These are phyloP conservation scores for cucumber (Cucumis sativus) DNA, from an alignment of 306 rosid genomes.

Conservation along the genomic window DNA sequence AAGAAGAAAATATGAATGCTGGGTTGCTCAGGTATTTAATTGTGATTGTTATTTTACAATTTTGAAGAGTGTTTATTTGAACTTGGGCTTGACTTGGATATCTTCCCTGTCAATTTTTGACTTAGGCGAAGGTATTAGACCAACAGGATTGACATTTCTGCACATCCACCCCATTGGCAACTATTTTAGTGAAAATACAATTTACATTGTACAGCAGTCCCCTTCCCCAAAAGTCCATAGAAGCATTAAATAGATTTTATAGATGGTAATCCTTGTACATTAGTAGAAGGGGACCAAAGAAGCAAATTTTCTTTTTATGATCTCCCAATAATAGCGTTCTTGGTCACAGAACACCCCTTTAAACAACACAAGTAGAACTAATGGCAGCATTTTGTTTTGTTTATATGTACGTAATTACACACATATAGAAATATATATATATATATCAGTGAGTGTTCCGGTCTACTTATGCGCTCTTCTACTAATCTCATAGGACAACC, in stretches of 20 bases:
- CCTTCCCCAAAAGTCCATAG: background rate
- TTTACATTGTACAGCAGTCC: background rate
- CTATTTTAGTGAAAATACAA: background rate
- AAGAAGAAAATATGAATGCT: background rate
- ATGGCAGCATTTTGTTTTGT: background rate
- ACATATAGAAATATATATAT: too few species aligned
- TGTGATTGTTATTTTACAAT: background rate
- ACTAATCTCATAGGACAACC: too few species aligned
- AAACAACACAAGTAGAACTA: background rate
- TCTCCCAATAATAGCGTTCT: background rate
- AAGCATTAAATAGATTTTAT: background rate
- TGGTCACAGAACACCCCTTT: background rate
- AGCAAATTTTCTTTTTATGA: background rate
- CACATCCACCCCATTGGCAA: background rate
- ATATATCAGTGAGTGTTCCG: too few species aligned
- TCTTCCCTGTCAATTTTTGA: background rate
- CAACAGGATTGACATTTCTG: background rate
- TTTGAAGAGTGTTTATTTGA: background rate
- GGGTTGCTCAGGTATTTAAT: background rate
- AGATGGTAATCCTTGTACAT: background rate
- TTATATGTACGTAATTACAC: background rate
- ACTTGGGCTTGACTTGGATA: background rate
- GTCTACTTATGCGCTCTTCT: too few species aligned
- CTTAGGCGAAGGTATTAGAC: background rate
- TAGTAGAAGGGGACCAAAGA: background rate